Base-by-base conservation (phyloP, 2,329 filamentous ascomycete species). In the Claviceps pazoutovae region DNA sequence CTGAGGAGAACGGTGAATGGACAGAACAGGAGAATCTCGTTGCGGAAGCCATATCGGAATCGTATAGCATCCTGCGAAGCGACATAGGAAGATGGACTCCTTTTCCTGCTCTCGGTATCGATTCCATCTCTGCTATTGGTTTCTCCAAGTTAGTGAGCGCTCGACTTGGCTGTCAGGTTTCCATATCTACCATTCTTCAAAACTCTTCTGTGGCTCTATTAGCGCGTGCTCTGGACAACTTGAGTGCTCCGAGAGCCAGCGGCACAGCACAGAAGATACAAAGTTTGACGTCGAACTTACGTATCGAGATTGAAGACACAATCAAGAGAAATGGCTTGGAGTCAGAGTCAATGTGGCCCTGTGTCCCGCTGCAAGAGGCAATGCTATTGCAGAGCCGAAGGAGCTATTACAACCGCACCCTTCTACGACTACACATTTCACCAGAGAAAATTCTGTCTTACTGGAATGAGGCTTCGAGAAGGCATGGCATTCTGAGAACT, bases 311-410 rank as follows among this genome's bases (percentile, higher is more conserved):
- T 14, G 21, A 23, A 5, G 21, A 26, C 7, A 11, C 8, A 16
- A 49, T 55, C 11, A 6, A 19, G 5, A 34, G 54, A 4, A 54
- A 64, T 2, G 63, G 64, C 0, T 62, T 64, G 4, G 45, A 57
- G 0, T 69, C 85, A 2, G 66, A 76, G 34, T 71, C 69, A 1
- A 72, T 95, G 8, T 68, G 90, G 5, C 89, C 89, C 1, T 95
- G 90, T 62, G 94, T 88, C 1, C 86, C 89, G 1, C 69, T 96
- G 0, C 90, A 96, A 64, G 86, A 94, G 68, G 85, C 84, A 1
- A 95, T 95, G 88, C 71, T 95, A 0, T 77, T 79, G 8, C 59
- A 71, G 55, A 66, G 66, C 1, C 64, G 69, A 11, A 66, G 68
- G 1, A 73, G 80, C 2, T 95, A 95, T 62, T 80, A 77, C 59